Evolutionary conservation across 129 eudicot species (phyloP).

Genomic region (Chrysanthemum lavandulifolium): DNA sequence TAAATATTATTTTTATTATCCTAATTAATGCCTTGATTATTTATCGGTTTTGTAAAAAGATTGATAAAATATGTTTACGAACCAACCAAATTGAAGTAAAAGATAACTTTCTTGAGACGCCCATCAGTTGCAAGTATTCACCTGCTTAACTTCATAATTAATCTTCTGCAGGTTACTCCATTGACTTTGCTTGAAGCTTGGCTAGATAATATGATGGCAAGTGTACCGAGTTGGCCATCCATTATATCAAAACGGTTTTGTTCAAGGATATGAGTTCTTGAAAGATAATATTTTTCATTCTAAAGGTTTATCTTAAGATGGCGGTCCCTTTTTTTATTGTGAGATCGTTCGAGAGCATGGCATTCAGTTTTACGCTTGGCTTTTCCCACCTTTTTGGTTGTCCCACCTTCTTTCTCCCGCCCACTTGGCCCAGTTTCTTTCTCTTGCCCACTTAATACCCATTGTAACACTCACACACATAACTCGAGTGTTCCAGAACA

Average conservation of each 20-base stretch:
- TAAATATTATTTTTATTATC: background rate
- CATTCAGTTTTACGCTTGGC: conserved; percentile 71
- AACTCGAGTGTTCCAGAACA: no score
- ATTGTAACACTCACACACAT: no score
- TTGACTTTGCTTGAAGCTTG: conserved; percentile 98
- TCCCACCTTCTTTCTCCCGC: no score
- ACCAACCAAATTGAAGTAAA: background rate
- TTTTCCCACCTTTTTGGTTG: no score
- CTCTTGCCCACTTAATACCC: no score
- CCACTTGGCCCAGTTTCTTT: no score
- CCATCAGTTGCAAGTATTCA: background rate
- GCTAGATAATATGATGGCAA: conserved; percentile 98
- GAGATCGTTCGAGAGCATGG: conserved; percentile 93
- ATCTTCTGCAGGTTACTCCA: conserved; percentile 72
- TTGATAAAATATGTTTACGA: background rate
- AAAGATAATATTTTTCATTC: conserved; percentile 87
- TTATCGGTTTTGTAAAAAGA: background rate
- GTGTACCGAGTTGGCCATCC: conserved; percentile 99
- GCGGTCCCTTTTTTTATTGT: conserved; percentile 93
- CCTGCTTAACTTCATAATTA: background rate
- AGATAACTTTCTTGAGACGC: background rate
- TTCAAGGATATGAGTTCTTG: conserved; percentile 94
- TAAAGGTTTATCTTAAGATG: conserved; percentile 94
- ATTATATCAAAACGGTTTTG: conserved; percentile 92
- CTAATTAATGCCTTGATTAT: background rate